Conservation (phyloP, 108 stramenopile species). For the Mediolabrus comicus region DNA sequence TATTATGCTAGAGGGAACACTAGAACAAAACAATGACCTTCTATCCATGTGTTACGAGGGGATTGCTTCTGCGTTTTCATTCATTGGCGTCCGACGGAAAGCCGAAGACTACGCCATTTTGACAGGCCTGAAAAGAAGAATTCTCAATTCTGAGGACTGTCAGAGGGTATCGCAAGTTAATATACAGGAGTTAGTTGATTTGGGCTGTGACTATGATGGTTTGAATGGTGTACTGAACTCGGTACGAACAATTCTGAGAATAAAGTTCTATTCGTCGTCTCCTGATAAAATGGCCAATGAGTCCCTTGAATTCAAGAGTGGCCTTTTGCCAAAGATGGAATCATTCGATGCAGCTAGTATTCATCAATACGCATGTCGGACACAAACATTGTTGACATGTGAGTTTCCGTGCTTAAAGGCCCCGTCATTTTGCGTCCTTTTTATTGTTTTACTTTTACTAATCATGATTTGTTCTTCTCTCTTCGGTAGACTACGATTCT, state of each 20-base stretch:
- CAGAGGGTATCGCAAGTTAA: constrained; percentile 10
- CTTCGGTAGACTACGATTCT: constrained; percentile 15
- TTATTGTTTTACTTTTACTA: neutral
- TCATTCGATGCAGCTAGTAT: neutral
- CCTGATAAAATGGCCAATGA: constrained; percentile 12
- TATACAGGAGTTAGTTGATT: constrained; percentile 23
- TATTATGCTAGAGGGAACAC: constrained; percentile 13
- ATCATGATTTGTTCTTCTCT: neutral
- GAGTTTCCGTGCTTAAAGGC: neutral
- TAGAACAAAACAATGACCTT: constrained; percentile 25
- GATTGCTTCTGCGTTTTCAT: constrained; percentile 21
- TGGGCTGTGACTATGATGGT: constrained; percentile 12
- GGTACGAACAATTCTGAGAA: constrained; percentile 30
- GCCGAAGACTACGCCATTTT: constrained; percentile 39
- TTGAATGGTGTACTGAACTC: constrained; percentile 11
- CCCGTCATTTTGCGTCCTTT: neutral
- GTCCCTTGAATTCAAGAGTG: constrained; percentile 3
- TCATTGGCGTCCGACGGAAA: constrained; percentile 36
- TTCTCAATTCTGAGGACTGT: constrained; percentile 3
- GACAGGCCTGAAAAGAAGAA: constrained; percentile 25
- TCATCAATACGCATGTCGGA: constrained; percentile 6
- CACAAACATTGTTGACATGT: constrained; percentile 28
- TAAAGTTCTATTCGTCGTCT: constrained; percentile 32
- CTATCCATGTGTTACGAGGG: constrained; percentile 21
- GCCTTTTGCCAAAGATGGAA: constrained; percentile 9